Base-by-base conservation (phyloP, 2,329 filamentous ascomycete genomes). In the Trichophyton simii region DNA sequence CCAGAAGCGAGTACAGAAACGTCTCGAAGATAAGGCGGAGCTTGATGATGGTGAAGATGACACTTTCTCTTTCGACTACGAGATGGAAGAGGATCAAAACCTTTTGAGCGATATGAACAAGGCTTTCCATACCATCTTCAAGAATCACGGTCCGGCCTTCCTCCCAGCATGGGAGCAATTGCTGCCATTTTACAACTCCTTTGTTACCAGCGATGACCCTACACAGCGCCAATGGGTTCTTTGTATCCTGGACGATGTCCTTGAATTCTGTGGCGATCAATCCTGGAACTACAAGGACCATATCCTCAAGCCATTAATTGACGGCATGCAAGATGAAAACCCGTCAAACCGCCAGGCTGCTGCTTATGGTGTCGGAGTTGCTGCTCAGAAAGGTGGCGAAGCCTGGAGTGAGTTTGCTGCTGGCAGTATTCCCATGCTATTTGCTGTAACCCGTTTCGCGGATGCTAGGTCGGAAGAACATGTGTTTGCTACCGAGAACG, bases 101-200 rank as follows among this genome's bases (percentile, higher is more conserved):
- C 81, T 99, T 18, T 82, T 99, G 50, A 96, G 91, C 1, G 94
- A 99, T 71, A 99, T 99, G 94, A 99, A 99, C 83, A 99, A 99
- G 80, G 92, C 94, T 0, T 99, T 95, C 82, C 94, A 99, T 76
- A 92, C 91, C 63, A 90, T 99, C 66, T 99, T 99, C 82, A 97
- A 97, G 80, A 91, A 96, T 77, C 91, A 96, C 72, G 89, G 89
- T 25, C 81, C 85, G 8, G 79, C 82, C 9, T 99, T 99, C 80
- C 81, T 99, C 60, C 87, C 86, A 3, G 80, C 89, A 48, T 99
- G 92, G 91, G 88, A 96, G 72, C 83, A 84, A 60, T 81, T 99
- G 25, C 84, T 96, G 73, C 79, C 82, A 9, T 95, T 90, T 61
- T 97, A 97, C 73, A 86, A 91, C 68, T 81, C 81, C 36, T 97